These are phyloP conservation scores for Curvularia sp. DNA, from an alignment of 2,329 filamentous ascomycete species.

Conservation along the genomic window DNA sequence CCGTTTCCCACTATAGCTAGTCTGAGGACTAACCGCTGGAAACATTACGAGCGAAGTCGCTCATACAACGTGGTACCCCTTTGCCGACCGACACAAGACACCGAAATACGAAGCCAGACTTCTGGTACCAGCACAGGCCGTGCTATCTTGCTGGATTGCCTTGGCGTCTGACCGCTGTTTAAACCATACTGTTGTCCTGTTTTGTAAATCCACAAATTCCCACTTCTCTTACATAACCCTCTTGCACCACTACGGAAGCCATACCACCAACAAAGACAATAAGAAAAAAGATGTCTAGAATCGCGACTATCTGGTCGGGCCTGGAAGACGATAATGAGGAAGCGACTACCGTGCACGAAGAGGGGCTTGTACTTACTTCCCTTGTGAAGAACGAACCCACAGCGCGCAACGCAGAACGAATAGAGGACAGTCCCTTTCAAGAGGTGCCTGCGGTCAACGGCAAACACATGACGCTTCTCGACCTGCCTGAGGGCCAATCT, in stretches of 20 bases:
- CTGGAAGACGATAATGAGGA: conserved; percentile 15
- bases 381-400: conserved; percentile 15
- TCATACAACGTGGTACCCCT: conserved; percentile 2
- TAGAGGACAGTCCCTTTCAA: conserved; percentile 22
- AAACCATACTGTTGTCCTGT: conserved; percentile 5
- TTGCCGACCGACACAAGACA: conserved; percentile 6
- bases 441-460: conserved; percentile 20
- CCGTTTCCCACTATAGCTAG: conserved; percentile 5
- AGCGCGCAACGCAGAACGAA: conserved; percentile 17
- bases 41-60: not conserved
- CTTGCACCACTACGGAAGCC: conserved; percentile 1
- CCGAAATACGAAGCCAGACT: conserved; percentile 5
- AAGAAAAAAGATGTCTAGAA: conserved; percentile 18
- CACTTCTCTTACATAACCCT: not conserved
- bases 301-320: conserved; percentile 23
- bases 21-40: conserved; percentile 4
- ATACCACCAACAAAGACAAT: not conserved
- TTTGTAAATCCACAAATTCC: not conserved
- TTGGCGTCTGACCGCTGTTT: conserved; percentile 9
- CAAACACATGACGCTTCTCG: conserved; percentile 22
- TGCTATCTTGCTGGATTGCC: not conserved
- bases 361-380: conserved; percentile 16
- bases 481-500: conserved; percentile 13
- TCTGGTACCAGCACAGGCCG: conserved; percentile 12
- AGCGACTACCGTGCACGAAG: conserved; percentile 18